A percentile compares a stretch with the other conserved stretches of the same genome.
phyloP scores from a whole-genome alignment of 768 basidiomycete species.

The Auricularia heimuer region DNA sequence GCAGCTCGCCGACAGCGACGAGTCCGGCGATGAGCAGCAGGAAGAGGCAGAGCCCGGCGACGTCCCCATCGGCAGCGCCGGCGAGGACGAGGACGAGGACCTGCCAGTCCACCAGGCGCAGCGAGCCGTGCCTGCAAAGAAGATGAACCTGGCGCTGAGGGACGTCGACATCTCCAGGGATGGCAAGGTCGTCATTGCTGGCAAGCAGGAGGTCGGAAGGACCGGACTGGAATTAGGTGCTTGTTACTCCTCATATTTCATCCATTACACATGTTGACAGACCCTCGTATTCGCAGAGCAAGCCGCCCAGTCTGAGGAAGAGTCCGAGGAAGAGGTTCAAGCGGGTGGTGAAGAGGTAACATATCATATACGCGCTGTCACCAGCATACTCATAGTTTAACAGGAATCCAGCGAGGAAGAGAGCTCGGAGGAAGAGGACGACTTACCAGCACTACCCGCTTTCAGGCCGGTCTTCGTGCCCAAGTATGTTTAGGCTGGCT shows the following conservation, averaged over 20 bases:
- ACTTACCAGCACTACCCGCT: conserved; percentile 60
- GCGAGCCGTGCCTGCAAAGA: conserved; percentile 22
- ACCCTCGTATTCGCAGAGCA: conserved; percentile 23
- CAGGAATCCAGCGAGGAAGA: conserved; percentile 68
- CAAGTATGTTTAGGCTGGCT: conserved; percentile 50
- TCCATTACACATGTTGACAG: conserved; percentile 6
- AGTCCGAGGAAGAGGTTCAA: conserved; percentile 28
- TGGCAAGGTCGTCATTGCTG: conserved; percentile 72
- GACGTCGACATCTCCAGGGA: conserved; percentile 75
- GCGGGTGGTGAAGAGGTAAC: conserved; percentile 24
- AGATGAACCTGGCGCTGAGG: conserved; percentile 65
- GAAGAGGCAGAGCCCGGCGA: conserved; percentile 43
- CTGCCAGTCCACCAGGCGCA: conserved; percentile 7
- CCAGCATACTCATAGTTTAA: conserved; percentile 26
- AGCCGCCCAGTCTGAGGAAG: conserved; percentile 34
- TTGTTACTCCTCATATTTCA: conserved; percentile 21
- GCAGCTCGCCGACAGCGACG: conserved; percentile 52
- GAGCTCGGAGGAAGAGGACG: conserved; percentile 64
- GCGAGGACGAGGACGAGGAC: conserved; percentile 36
- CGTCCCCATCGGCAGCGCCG: conserved; percentile 44
- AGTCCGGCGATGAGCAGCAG: conserved; percentile 35
- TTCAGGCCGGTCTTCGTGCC: conserved; percentile 92
- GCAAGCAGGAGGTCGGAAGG: conserved; percentile 67
- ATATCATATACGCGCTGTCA: conserved; percentile 6
- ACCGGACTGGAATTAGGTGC: conserved; percentile 50